phyloP scores from a whole-genome alignment of 108 stramenopile genomes.

The Fistulifera solaris region DNA sequence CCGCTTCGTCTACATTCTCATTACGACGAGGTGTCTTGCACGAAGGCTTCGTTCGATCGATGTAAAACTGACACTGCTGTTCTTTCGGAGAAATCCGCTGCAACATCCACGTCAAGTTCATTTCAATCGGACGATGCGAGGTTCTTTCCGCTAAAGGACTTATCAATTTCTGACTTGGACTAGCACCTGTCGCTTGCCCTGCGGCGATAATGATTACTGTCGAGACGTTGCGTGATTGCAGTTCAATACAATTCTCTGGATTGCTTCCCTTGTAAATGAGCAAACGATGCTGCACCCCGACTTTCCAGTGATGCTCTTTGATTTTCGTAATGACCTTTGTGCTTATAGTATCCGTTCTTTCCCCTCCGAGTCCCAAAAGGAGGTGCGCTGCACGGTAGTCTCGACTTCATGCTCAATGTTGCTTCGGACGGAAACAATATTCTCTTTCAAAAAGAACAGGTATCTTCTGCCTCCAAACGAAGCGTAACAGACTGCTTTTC shows the following conservation, averaged over 20 bases:
- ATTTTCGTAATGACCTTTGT: constrained; percentile 21
- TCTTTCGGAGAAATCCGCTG: constrained; percentile 17
- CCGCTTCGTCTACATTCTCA: constrained; percentile 38
- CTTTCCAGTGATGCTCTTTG: constrained; percentile 51
- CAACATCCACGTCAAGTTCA: constrained; percentile 48
- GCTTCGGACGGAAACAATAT: constrained; percentile 25
- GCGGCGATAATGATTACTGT: constrained; percentile 27
- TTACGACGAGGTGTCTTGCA: constrained; percentile 66
- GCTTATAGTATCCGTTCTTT: constrained; percentile 6
- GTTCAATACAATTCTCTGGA: constrained; percentile 18
- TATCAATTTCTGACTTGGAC: constrained; percentile 8
- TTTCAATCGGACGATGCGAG: constrained; percentile 21
- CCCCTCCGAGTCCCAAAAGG: neutral
- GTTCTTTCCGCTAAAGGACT: constrained; percentile 13
- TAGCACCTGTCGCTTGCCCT: constrained; percentile 6
- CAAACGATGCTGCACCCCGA: constrained; percentile 11
- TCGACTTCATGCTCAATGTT: neutral
- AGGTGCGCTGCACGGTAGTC: neutral
- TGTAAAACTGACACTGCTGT: constrained; percentile 24
- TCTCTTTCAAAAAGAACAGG: constrained; percentile 38
- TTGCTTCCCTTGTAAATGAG: constrained; percentile 17
- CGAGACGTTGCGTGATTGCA: constrained; percentile 22
- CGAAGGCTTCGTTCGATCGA: constrained; percentile 27
- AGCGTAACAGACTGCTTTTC: constrained; percentile 28
- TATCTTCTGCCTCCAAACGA: constrained; percentile 32